A percentile compares a stretch with the other conserved stretches of the same genome.
Conservation (phyloP, 2,329 filamentous ascomycete genomes). For the Aspergillus nomiae region DNA sequence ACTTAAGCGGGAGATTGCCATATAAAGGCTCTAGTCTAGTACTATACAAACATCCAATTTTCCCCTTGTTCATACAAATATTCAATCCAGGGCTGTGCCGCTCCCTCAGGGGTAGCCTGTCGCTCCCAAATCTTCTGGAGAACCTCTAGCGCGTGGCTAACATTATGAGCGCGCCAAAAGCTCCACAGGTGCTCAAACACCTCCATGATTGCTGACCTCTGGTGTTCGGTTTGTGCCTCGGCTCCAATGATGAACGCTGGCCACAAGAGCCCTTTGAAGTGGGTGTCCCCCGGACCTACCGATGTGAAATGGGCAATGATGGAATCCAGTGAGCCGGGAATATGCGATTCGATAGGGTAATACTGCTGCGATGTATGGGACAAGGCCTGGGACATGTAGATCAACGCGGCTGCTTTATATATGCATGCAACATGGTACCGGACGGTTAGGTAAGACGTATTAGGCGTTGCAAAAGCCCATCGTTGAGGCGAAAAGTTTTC, state of each 20-base stretch:
- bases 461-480: neutral
- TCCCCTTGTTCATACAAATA: neutral
- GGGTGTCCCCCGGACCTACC: neutral
- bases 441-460: neutral
- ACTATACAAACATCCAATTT: neutral
- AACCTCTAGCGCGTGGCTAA: neutral
- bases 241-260: neutral
- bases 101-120: neutral
- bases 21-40: rapidly evolving
- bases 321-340: neutral
- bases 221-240: neutral
- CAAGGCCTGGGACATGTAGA: neutral
- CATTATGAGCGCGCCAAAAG: neutral
- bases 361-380: rapidly evolving
- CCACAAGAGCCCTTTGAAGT: neutral
- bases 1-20: neutral
- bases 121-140: neutral
- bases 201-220: neutral
- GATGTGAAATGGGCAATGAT: neutral
- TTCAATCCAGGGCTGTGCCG: neutral
- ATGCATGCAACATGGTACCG: neutral
- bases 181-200: neutral
- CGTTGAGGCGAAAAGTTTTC: neutral
- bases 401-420: neutral
- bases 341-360: neutral